These are phyloP conservation scores for Aspergillus sp. DNA, from an alignment of 2,329 filamentous ascomycete genomes.

Conservation along the genomic window DNA sequence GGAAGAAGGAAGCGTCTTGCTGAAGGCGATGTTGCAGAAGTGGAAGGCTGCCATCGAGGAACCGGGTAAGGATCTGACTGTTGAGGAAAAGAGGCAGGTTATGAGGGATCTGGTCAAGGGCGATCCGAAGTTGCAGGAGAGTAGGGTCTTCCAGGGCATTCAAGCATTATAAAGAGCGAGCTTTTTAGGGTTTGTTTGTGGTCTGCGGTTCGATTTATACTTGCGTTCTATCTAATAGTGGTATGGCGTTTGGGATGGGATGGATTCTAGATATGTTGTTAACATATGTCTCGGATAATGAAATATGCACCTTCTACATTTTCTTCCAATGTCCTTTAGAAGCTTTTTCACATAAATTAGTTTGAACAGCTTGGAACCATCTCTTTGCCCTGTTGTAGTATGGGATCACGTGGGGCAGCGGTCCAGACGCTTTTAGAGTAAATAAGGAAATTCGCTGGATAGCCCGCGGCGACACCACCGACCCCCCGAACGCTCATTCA, in stretches of 20 bases:
- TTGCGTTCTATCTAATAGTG: background rate
- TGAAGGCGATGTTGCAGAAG: constrained; percentile 77
- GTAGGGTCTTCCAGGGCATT: constrained; percentile 53
- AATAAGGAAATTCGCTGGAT: constrained; percentile 3
- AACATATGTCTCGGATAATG: background rate
- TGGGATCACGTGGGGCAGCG: constrained; percentile 7
- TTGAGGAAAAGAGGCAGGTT: constrained; percentile 73
- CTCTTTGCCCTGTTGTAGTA: background rate
- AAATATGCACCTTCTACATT: background rate
- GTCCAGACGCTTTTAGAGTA: constrained; percentile 3
- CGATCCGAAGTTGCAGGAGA: constrained; percentile 64
- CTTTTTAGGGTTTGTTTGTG: background rate
- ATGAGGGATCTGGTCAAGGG: constrained; percentile 77
- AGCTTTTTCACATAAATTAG: background rate
- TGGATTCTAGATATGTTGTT: background rate
- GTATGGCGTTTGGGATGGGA: background rate
- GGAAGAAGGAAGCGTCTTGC: constrained; percentile 78
- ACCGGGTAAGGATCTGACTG: constrained; percentile 58
- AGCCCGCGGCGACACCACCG: background rate
- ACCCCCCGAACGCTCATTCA: background rate
- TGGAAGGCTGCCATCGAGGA: constrained; percentile 80
- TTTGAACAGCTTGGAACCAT: background rate
- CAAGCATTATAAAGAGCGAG: constrained; percentile 42
- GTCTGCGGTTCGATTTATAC: background rate
- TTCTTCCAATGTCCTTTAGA: background rate